Evolutionary conservation across 192 early-diverging fungal species (phyloP).

Genomic region (Oehlia diaphana): DNA sequence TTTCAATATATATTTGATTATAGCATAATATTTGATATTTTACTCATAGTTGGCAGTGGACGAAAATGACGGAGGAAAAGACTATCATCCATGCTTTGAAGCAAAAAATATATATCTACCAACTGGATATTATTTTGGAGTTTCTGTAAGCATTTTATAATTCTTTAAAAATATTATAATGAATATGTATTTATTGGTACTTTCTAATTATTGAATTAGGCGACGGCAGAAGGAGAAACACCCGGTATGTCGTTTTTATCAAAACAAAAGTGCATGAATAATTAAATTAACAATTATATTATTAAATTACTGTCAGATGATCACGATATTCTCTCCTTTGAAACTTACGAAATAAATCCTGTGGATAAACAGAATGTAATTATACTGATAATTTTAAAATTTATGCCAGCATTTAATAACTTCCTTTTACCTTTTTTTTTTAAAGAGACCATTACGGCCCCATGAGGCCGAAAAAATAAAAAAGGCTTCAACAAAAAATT

Average conservation of each 20-base stretch:
- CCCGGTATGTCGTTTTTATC: conserved; percentile 5
- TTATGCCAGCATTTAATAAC: not conserved
- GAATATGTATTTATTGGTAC: not conserved
- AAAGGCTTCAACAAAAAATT: not conserved
- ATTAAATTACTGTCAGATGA: conserved; percentile 55
- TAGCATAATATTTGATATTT: conserved; percentile 14
- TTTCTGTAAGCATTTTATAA: conserved; percentile 46
- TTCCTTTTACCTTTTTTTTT: not conserved
- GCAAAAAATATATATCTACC: conserved; percentile 56
- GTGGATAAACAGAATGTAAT: conserved; percentile 44
- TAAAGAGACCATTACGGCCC: conserved; percentile 12
- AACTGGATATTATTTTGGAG: conserved; percentile 73
- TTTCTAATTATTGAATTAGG: conserved; percentile 33
- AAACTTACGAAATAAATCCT: conserved; percentile 71
- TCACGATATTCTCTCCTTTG: conserved; percentile 71
- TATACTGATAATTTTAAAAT: not conserved
- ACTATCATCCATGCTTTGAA: conserved; percentile 60
- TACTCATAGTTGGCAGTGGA: conserved; percentile 46
- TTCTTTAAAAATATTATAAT: not conserved
- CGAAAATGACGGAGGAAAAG: conserved; percentile 48
- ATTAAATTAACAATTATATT: not conserved
- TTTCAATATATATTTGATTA: not conserved
- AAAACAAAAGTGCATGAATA: not conserved
- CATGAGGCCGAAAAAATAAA: conserved; percentile 10
- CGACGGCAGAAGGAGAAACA: conserved; percentile 12